phyloP scores from a whole-genome alignment of 2,329 filamentous ascomycete genomes.

The Apiospora aurea region DNA sequence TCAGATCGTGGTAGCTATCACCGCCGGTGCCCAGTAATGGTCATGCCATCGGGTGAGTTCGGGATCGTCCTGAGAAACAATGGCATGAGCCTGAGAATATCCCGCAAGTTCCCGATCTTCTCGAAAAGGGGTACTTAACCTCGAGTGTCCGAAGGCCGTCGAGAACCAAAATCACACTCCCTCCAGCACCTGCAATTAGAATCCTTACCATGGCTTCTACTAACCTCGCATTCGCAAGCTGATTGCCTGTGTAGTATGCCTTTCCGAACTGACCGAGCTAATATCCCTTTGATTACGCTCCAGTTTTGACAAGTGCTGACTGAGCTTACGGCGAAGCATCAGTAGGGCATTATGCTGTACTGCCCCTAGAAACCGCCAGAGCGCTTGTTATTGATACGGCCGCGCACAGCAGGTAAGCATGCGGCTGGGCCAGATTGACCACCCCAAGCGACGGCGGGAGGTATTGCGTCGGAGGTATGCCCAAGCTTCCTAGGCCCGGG shows the following conservation, averaged over 20 bases:
- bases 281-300: not conserved
- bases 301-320: constrained; percentile 5
- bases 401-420: not conserved
- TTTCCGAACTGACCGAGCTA: constrained; percentile 1
- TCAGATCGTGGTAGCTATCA: constrained; percentile 16
- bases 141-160: not conserved
- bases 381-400: not conserved
- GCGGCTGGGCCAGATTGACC: not conserved
- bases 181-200: not conserved
- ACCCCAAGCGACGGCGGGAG: not conserved
- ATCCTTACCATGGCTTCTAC: not conserved
- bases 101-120: constrained; percentile 11
- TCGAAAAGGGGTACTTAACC: constrained; percentile 7
- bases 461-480: not conserved
- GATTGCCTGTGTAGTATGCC: not conserved
- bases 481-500: not conserved
- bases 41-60: constrained; percentile 13
- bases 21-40: constrained; percentile 9
- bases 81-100: not conserved
- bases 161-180: not conserved
- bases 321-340: not conserved
- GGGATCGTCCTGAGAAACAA: not conserved
- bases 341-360: not conserved
- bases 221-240: not conserved
- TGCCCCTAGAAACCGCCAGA: not conserved